Percentiles rank a stretch among this genome's conserved stretches.
phyloP scores from a whole-genome alignment of 441 rosid species.

The Jatropha multifida region DNA sequence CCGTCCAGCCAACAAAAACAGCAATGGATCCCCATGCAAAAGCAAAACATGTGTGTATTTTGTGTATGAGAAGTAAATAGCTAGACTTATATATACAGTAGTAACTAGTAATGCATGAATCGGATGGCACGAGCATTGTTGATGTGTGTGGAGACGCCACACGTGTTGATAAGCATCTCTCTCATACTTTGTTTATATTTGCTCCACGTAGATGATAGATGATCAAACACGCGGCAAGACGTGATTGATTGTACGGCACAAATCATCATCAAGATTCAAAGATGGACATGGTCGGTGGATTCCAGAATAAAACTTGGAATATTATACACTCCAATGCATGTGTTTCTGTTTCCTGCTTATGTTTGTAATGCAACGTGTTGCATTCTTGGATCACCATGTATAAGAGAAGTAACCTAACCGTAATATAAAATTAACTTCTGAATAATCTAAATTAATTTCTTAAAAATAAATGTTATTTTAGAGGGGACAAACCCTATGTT shows the following conservation, averaged over 20 bases:
- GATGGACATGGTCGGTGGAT: constrained; percentile 7
- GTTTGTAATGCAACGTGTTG: no score
- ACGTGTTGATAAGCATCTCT: constrained; percentile 28
- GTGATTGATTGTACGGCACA: not conserved
- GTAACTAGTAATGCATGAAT: not conserved
- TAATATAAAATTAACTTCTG: no score
- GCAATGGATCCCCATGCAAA: constrained; percentile 15
- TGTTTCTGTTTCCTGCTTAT: no score
- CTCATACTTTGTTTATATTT: not conserved
- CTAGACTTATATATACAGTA: not conserved
- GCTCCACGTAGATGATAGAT: not conserved
- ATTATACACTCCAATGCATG: not conserved
- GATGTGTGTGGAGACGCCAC: constrained; percentile 31
- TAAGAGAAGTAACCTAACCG: no score
- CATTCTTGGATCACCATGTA: not conserved
- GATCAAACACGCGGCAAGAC: constrained; percentile 23
- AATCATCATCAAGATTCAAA: not conserved
- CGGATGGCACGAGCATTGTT: constrained; percentile 22
- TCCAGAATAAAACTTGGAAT: not conserved
- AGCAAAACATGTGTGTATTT: no score
- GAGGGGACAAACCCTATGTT: no score
- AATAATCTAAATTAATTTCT: no score
- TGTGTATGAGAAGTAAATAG: not conserved
- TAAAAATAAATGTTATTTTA: no score
- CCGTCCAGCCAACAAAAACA: constrained; percentile 27